Percentiles rank a stretch among this genome's conserved stretches.
Evolutionary conservation across 148 eudicot genomes (phyloP).

Genomic region (Bassia scoparia): DNA sequence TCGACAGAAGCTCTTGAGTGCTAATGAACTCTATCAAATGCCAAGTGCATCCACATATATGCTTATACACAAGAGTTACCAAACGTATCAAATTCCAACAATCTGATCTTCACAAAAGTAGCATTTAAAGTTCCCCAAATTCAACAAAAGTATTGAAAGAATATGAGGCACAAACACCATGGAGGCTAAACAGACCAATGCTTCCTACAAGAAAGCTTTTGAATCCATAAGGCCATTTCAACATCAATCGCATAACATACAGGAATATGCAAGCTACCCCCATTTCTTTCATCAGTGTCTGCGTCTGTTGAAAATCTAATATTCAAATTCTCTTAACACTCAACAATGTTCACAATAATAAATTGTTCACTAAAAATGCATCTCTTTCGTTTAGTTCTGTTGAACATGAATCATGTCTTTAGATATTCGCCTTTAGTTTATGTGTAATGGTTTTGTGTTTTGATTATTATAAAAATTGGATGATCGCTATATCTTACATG

Average conservation of each 20-base stretch:
- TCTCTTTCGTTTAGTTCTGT: no score
- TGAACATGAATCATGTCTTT: no score
- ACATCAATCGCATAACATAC: background rate
- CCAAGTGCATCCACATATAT: slow-evolving; percentile 19
- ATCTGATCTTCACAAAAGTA: background rate
- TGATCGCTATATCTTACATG: no score
- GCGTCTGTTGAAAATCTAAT: slow-evolving; percentile 62
- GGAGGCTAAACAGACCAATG: no score
- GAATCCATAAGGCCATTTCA: background rate
- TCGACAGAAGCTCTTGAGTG: slow-evolving; percentile 43
- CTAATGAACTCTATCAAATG: slow-evolving; percentile 34
- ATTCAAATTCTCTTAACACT: no score
- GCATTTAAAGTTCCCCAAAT: background rate
- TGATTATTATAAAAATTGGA: no score
- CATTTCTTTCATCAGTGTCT: slow-evolving; percentile 48
- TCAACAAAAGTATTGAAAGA: background rate
- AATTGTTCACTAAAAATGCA: no score
- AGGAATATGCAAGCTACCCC: slow-evolving; percentile 29
- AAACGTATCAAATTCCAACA: background rate
- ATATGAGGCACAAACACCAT: no score
- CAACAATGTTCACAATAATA: no score
- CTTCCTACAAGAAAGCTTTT: background rate
- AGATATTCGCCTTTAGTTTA: no score
- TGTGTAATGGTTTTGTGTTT: no score
- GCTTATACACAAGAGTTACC: no score